A percentile compares a stretch with the other conserved stretches of the same genome.
Conservation (phyloP, 2,329 filamentous ascomycete species). For the Nemania bipapillata region DNA sequence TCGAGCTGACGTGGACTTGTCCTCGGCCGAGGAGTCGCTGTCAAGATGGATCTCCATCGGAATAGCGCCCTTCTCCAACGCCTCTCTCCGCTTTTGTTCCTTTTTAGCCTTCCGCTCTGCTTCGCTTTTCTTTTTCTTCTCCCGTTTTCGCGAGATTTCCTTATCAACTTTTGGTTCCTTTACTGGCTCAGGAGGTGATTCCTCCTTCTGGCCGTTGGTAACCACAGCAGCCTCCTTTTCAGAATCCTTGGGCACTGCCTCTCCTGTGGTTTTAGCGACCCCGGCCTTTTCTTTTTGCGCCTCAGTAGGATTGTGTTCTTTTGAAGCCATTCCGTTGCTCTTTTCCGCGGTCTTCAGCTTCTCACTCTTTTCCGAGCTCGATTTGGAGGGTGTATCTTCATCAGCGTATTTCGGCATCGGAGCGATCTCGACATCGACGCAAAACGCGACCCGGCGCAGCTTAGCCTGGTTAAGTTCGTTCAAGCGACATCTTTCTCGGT, state of each 20-base stretch:
- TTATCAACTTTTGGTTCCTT: slow-evolving; percentile 52
- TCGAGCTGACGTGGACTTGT: slow-evolving; percentile 44
- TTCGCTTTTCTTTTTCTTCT: slow-evolving; percentile 95
- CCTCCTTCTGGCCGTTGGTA: slow-evolving; percentile 47
- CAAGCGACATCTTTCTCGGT: slow-evolving; percentile 81
- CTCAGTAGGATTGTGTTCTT: slow-evolving; percentile 70
- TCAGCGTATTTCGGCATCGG: slow-evolving; percentile 83
- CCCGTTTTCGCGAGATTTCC: slow-evolving; percentile 77
- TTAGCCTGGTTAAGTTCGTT: slow-evolving; percentile 82
- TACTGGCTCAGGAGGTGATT: slow-evolving; percentile 45
- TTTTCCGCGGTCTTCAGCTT: slow-evolving; percentile 75
- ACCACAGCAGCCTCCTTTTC: slow-evolving; percentile 52
- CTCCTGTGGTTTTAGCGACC: slow-evolving; percentile 57
- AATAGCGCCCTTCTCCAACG: slow-evolving; percentile 86
- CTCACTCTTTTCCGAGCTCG: slow-evolving; percentile 64
- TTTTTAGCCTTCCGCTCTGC: slow-evolving; percentile 92
- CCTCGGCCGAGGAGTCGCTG: slow-evolving; percentile 66
- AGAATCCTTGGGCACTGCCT: slow-evolving; percentile 55
- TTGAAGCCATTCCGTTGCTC: slow-evolving; percentile 78
- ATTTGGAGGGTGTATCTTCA: slow-evolving; percentile 62
- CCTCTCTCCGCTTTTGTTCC: slow-evolving; percentile 84
- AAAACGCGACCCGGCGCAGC: slow-evolving; percentile 89
- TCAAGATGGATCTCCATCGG: slow-evolving; percentile 84
- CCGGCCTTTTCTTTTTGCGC: slow-evolving; percentile 66
- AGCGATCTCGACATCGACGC: slow-evolving; percentile 96